Percentiles rank a stretch among this genome's conserved stretches.
Conservation (phyloP, 805 yeast species). For the Starmerella apis region DNA sequence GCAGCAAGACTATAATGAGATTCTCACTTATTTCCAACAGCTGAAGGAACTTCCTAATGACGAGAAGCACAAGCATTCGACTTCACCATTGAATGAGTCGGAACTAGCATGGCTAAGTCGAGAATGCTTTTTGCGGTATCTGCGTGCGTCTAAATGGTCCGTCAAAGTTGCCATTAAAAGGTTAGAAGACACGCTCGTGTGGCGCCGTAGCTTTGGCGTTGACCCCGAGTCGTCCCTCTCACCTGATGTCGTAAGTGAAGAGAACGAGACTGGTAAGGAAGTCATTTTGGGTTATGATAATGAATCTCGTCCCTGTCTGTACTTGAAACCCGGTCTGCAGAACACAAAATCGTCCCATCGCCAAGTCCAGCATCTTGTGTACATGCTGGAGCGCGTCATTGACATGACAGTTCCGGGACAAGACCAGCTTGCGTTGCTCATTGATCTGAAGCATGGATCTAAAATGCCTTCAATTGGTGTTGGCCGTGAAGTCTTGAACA, state of each 20-base stretch:
- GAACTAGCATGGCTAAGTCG: constrained; percentile 90
- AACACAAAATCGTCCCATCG: constrained; percentile 81
- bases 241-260: constrained; percentile 38
- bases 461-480: constrained; percentile 81
- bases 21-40: constrained; percentile 51
- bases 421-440: constrained; percentile 80
- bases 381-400: constrained; percentile 81
- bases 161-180: constrained; percentile 59
- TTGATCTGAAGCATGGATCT: constrained; percentile 76
- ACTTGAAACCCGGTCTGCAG: constrained; percentile 88
- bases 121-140: constrained; percentile 81
- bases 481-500: constrained; percentile 85
- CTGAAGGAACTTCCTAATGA: constrained; percentile 38
- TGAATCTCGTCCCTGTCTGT: constrained; percentile 82
- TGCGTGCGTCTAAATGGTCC: constrained; percentile 91
- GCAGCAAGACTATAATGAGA: constrained; percentile 47
- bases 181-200: constrained; percentile 64
- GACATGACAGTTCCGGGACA: constrained; percentile 96
- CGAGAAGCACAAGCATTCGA: constrained; percentile 36
- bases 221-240: constrained; percentile 31
- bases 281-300: constrained; percentile 84
- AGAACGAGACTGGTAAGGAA: constrained; percentile 87
- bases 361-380: constrained; percentile 94
- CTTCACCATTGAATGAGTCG: constrained; percentile 33
- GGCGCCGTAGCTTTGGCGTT: constrained; percentile 92